Percentiles rank a stretch among this genome's conserved stretches.
phyloP scores from a whole-genome alignment of 345 rosid species.

The Camelina neglecta region DNA sequence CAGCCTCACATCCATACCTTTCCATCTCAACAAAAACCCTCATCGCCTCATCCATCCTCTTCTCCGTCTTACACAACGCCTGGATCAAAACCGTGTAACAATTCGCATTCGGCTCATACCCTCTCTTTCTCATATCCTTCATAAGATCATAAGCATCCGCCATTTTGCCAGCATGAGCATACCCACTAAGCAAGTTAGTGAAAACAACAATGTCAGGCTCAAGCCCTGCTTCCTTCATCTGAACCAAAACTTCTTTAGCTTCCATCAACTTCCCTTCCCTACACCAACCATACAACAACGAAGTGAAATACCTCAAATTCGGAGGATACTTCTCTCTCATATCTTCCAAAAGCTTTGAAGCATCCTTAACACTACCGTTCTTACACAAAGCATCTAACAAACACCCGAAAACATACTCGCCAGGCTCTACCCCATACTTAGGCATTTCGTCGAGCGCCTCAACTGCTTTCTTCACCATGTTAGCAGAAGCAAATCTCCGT shows the following conservation, averaged over 20 bases:
- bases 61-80: conserved; percentile 66
- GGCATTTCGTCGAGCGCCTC: conserved; percentile 96
- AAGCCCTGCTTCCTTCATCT: conserved; percentile 82
- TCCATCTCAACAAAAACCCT: conserved; percentile 80
- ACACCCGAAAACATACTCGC: conserved; percentile 75
- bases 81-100: conserved; percentile 86
- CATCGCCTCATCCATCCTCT: conserved; percentile 85
- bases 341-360: conserved; percentile 80
- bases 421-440: conserved; percentile 80
- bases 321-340: conserved; percentile 68
- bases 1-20: conserved; percentile 73
- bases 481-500: conserved; percentile 88
- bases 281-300: conserved; percentile 94
- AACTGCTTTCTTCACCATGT: conserved; percentile 85
- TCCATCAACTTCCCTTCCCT: conserved; percentile 84
- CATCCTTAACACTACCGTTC: conserved; percentile 84
- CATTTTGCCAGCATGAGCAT: conserved; percentile 73
- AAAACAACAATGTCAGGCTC: conserved; percentile 89
- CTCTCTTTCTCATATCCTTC: conserved; percentile 80
- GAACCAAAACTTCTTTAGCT: conserved; percentile 83
- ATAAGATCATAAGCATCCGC: conserved; percentile 76
- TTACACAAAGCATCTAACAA: conserved; percentile 86
- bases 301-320: conserved; percentile 71
- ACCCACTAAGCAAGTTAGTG: conserved; percentile 82
- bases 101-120: conserved; percentile 69